Evolutionary conservation across 208 protist species (phyloP), one percentile per base, ranked within the genome.

Genomic region (Leishmania martiniquensis): DNA sequence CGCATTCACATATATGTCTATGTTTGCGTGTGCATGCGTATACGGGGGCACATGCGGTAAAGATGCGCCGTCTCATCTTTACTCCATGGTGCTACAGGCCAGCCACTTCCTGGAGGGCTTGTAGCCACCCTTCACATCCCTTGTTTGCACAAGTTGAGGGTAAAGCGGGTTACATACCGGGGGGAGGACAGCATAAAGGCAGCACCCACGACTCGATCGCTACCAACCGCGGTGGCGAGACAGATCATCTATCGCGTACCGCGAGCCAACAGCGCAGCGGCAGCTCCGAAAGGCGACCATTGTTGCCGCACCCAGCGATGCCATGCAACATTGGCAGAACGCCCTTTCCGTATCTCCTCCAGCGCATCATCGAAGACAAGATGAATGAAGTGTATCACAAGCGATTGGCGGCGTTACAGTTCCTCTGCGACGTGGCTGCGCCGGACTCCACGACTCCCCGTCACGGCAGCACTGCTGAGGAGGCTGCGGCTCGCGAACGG

Each of bases 241-340:
- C 60, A 5, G 34, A 2, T 66, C 37, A 66, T 45, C 20, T 44
- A 20, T 45, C 34, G 34, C 60, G 17, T n/a, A 25, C 34, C 22
- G 44, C 7, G 12, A 17, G n/a, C 25, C 42, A 52, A 29, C 29
- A 45, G 66, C 37, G 55, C 7, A n/a, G n/a, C 55, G 9, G 55
- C 55, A 60, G 55, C 12, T 34, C 7, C 55, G 55, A 60, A 9
- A 60, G 55, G 9, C n/a, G 20, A 42, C 37, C 63, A 29, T 45
- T 49, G 2, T n/a, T 72, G 67, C 67, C 0, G n/a, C 47, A 22
- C 37, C 67, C 47, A 42, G 10, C 15, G 45, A 44, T 1, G 13
- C 78, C 78, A 1, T 82, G 72, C 37, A 44, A 44, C n/a, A n/a
- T 81, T 25, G 42, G 49, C 42, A 71, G 74, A 12, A 63, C 66